phyloP scores from a whole-genome alignment of 805 yeast species.

The Suhomyces pyralidae region DNA sequence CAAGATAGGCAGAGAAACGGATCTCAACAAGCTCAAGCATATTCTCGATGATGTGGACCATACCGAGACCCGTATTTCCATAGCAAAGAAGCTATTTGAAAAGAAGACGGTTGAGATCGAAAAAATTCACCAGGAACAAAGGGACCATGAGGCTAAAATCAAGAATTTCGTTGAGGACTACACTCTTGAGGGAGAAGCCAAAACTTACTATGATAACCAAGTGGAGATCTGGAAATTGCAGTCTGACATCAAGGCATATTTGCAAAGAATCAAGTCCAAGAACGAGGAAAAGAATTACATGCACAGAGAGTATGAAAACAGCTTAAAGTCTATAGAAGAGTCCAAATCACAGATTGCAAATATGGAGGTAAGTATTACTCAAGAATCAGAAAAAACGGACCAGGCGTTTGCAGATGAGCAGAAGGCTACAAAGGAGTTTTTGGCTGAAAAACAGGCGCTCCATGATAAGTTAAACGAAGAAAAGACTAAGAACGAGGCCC shows the following conservation, averaged over 20 bases:
- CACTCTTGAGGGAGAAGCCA: constrained; percentile 18
- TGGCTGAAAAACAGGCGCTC: constrained; percentile 17
- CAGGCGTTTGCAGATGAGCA: constrained; percentile 18
- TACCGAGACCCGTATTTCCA: constrained; percentile 30
- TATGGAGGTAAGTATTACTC: constrained; percentile 16
- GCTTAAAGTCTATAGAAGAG: constrained; percentile 47
- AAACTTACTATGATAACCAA: constrained; percentile 35
- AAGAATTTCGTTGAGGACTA: constrained; percentile 21
- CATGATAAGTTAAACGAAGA: constrained; percentile 22
- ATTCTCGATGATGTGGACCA: constrained; percentile 48
- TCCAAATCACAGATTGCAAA: constrained; percentile 32
- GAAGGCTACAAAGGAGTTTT: constrained; percentile 16
- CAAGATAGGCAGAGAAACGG: constrained; percentile 41
- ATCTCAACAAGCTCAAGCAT: constrained; percentile 40
- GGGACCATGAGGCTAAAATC: constrained; percentile 26
- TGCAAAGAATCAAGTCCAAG: constrained; percentile 45
- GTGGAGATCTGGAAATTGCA: constrained; percentile 44
- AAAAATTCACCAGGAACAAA: constrained; percentile 19
- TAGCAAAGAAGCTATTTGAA: constrained; percentile 29
- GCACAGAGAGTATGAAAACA: constrained; percentile 54
- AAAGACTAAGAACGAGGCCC: constrained; percentile 18
- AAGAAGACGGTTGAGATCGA: constrained; percentile 33
- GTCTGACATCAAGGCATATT: constrained; percentile 41
- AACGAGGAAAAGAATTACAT: constrained; percentile 64
- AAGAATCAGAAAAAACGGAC: constrained; percentile 17